Evolutionary conservation across 768 basidiomycete genomes (phyloP), one percentile per base, ranked within the genome.

Genomic region (Mycena indigotica): DNA sequence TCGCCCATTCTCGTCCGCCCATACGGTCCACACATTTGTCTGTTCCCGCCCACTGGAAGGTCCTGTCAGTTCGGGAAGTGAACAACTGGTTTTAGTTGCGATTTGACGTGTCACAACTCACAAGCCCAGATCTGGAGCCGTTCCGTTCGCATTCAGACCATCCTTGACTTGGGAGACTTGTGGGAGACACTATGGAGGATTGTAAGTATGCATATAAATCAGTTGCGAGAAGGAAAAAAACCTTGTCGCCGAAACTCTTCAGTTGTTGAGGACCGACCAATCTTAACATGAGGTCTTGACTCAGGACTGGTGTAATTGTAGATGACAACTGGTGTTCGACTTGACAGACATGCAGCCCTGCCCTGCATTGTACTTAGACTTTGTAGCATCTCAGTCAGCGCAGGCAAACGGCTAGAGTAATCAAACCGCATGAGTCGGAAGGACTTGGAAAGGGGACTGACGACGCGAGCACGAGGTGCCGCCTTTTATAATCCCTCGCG

Each of bases 111-210:
- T 29, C 39, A 45, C n/a, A n/a, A n/a, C n/a, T n/a, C n/a, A n/a
- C 67, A 68, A 19, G 49, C 53, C 62, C 65, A 67, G 30, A 66
- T 62, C 48, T 69, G 67, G n/a, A 67, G 57, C 59, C 5, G 63
- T 65, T 15, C 68, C 67, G 52, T 67, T 65, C 24, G 45, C 63
- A 44, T 62, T 63, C 6, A 57, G 51, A 23, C 67, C 67, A 30
- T 52, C 49, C 16, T 49, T 61, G 35, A 67, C 65, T n/a, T n/a
- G n/a, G n/a, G n/a, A n/a, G n/a, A n/a, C n/a, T n/a, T n/a, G n/a
- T n/a, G n/a, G 28, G 66, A 67, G 32, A 69, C 38, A 32, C 67
- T 67, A 49, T 57, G 32, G 10, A 10, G n/a, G 55, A 17, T 29
- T 40, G 12, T 38, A 41, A 40, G 4, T 16, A 15, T 55, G 50